phyloP scores from a whole-genome alignment of 1,284 basidiomycete species.

The Chiua sp. region DNA sequence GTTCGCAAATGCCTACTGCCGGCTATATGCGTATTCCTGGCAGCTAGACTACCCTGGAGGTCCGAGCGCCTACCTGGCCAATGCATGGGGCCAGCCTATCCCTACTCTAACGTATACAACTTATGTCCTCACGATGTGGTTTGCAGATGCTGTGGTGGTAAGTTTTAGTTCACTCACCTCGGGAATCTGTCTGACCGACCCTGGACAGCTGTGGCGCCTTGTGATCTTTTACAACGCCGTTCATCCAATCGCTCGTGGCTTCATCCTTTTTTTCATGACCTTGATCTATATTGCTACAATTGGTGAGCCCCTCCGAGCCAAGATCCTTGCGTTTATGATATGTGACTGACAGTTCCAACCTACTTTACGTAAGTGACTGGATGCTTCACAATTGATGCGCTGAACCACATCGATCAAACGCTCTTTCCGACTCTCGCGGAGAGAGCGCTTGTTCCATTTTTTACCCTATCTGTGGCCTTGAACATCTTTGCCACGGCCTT shows the following conservation, averaged over 20 bases:
- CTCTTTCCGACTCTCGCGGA: background rate
- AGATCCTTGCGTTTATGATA: background rate
- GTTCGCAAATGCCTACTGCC: background rate
- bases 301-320: too few species aligned
- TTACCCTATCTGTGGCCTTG: slow-evolving; percentile 2
- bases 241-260: background rate
- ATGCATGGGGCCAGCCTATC: background rate
- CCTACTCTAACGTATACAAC: background rate
- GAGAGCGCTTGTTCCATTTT: background rate
- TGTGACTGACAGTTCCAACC: too few species aligned
- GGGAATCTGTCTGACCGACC: too few species aligned
- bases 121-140: background rate
- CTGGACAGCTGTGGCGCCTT: slow-evolving; percentile 2
- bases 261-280: background rate
- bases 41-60: background rate
- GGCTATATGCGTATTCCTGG: background rate
- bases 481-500: background rate
- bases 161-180: too few species aligned
- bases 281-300: background rate
- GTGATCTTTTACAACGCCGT: background rate
- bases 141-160: slow-evolving; percentile 1
- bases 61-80: background rate
- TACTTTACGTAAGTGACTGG: background rate
- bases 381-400: background rate
- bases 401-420: background rate